Evolutionary conservation across 768 basidiomycete genomes (phyloP).

Genomic region (Pulveroboletus ravenelii): DNA sequence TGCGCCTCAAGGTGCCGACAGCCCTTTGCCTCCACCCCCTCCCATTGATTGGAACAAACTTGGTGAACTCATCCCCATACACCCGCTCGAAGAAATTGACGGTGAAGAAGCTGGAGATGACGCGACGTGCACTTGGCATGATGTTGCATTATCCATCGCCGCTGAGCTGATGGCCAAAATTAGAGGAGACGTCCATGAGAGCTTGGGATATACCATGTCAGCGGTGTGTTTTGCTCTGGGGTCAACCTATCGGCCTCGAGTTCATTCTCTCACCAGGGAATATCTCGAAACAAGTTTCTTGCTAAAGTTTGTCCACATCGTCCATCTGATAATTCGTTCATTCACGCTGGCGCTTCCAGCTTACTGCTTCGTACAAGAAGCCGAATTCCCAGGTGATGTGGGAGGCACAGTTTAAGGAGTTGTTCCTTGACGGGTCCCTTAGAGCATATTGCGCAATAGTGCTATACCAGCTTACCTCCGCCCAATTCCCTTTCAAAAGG

Average conservation of each 20-base stretch:
- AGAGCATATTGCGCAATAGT: slow-evolving; percentile 81
- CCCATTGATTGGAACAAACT: slow-evolving; percentile 54
- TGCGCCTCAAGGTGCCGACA: slow-evolving; percentile 68
- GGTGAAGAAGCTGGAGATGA: slow-evolving; percentile 29
- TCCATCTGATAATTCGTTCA: background rate
- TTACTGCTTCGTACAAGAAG: slow-evolving; percentile 89
- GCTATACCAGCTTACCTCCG: slow-evolving; percentile 82
- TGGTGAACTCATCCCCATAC: slow-evolving; percentile 60
- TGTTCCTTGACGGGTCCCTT: slow-evolving; percentile 5
- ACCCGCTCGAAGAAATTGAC: slow-evolving; percentile 30
- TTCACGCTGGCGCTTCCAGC: slow-evolving; percentile 36
- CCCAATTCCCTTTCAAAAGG: slow-evolving; percentile 88
- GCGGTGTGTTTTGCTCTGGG: slow-evolving; percentile 51
- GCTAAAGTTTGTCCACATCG: slow-evolving; percentile 62
- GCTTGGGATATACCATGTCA: slow-evolving; percentile 90
- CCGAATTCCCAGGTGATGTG: slow-evolving; percentile 70
- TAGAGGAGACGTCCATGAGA: slow-evolving; percentile 57
- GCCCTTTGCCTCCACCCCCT: slow-evolving; percentile 70
- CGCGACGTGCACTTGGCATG: slow-evolving; percentile 70
- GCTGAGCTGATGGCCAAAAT: slow-evolving; percentile 82
- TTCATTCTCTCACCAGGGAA: slow-evolving; percentile 49
- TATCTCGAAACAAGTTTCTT: slow-evolving; percentile 90
- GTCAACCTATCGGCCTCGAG: background rate
- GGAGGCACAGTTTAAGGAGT: background rate
- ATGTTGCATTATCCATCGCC: slow-evolving; percentile 83